Conservation (phyloP, 345 rosid genomes). For the Eucalyptus albens region DNA sequence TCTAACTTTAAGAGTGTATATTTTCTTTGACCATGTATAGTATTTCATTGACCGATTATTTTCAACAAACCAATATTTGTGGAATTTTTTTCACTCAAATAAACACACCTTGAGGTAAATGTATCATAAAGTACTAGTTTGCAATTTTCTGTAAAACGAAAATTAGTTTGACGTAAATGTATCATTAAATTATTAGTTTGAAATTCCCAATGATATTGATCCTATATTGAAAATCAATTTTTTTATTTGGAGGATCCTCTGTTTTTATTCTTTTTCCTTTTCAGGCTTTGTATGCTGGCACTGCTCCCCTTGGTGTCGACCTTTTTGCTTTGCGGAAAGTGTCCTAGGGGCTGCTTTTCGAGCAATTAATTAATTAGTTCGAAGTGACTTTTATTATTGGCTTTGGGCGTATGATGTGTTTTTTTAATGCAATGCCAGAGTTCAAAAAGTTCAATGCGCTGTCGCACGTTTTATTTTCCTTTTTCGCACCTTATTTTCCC, state of each 20-base stretch:
- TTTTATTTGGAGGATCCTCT: neutral
- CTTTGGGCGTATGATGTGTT: neutral
- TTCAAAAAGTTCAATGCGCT: neutral
- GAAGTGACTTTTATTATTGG: neutral
- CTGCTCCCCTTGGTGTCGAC: neutral
- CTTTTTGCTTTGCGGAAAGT: neutral
- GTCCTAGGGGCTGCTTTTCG: neutral
- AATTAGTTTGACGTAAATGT: neutral
- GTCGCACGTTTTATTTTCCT: neutral
- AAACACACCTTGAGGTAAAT: neutral
- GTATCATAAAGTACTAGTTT: rapidly evolving
- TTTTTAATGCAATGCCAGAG: neutral
- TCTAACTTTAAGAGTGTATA: neutral
- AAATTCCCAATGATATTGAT: neutral
- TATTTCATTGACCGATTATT: neutral
- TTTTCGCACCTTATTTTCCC: neutral
- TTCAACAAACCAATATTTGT: neutral
- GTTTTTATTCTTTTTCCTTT: neutral
- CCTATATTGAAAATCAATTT: neutral
- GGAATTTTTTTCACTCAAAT: neutral
- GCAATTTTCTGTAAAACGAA: neutral
- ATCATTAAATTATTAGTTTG: neutral
- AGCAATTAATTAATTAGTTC: neutral
- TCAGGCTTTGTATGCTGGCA: neutral
- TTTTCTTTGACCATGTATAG: too few species aligned